Base-by-base conservation (phyloP, 352 stramenopile species). In the Pythium brachiatum region DNA sequence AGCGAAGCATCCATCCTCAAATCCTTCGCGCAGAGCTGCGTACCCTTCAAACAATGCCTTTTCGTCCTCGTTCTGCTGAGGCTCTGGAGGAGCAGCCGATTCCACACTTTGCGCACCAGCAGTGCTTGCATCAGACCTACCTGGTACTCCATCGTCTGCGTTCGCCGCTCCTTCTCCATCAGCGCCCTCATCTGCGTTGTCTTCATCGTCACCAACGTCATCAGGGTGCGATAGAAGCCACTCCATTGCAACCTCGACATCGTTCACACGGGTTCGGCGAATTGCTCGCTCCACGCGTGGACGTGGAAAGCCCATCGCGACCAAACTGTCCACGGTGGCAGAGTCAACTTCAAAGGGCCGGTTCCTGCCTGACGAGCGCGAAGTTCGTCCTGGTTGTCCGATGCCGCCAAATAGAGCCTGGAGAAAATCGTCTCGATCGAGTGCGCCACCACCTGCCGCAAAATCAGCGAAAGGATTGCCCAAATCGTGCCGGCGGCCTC, bases 171-270 rank as follows among this genome's bases (percentile, higher is more conserved):
- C 23, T 47, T 31, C 29, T 20, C 32, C 60, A 53, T 27, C 1
- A 15, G 18, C 38, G 53, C 43, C 65, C 57, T 62, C 52, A n/a
- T 72, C 65, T 1, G 76, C 68, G 25, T 57, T 54, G 9, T 65
- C 67, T 11, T 80, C 70, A 39, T 70, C 62, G 12, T 66, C 57
- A 26, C 70, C 64, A 21, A 51, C 57, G 44, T 76, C 75, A 43
- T 92, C 82, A 26, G 94, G 94, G 73, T 99, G 88, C 7, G 85
- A 80, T 20, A 99, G 60, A 27, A 98, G 91, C 82, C 97, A 99
- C 65, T 99, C 96, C 94, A 98, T 98, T 1, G 91, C 97, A 38
- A 98, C 67, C 65, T 99, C 95, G 3, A 98, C 77, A 53, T 95
- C 83, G 58, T 98, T 98, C 13, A 90, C 78, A 70, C 92, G 78